phyloP scores from a whole-genome alignment of 2,329 filamentous ascomycete species.

The Pseudogymnoascus sp. region DNA sequence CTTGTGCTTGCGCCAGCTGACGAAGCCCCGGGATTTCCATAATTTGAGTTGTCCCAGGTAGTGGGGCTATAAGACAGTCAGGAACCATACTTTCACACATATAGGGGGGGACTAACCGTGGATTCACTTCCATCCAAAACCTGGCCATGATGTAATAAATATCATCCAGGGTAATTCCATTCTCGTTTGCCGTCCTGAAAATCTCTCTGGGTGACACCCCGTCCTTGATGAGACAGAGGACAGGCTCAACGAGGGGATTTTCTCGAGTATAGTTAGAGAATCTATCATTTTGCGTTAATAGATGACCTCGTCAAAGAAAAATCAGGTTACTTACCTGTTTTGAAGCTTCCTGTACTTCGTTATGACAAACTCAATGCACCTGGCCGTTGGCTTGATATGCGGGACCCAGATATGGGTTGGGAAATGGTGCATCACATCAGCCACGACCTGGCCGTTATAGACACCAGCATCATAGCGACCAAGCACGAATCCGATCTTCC shows the following conservation, averaged over 20 bases:
- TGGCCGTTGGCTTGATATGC: neutral
- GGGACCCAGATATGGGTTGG: neutral
- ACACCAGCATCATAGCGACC: neutral
- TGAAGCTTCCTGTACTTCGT: neutral
- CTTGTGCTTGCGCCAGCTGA: neutral
- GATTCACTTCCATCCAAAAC: neutral
- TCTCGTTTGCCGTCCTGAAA: neutral
- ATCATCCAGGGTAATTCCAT: neutral
- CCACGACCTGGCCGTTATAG: neutral
- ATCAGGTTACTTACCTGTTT: neutral
- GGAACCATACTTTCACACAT: neutral
- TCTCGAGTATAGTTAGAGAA: neutral
- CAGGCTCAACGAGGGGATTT: neutral
- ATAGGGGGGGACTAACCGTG: neutral
- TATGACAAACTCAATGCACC: neutral
- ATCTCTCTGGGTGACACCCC: neutral
- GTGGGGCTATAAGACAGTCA: neutral
- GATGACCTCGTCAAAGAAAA: neutral
- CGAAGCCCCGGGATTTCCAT: neutral
- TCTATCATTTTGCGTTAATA: neutral
- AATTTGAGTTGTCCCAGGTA: neutral
- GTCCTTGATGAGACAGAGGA: neutral
- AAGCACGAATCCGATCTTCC: conserved; percentile 4
- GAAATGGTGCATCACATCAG: neutral
- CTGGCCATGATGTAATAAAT: conserved; percentile 3